Percentiles rank a stretch among this genome's conserved stretches.
phyloP scores from a whole-genome alignment of 2,329 filamentous ascomycete genomes.

The Eurotiales sp. region DNA sequence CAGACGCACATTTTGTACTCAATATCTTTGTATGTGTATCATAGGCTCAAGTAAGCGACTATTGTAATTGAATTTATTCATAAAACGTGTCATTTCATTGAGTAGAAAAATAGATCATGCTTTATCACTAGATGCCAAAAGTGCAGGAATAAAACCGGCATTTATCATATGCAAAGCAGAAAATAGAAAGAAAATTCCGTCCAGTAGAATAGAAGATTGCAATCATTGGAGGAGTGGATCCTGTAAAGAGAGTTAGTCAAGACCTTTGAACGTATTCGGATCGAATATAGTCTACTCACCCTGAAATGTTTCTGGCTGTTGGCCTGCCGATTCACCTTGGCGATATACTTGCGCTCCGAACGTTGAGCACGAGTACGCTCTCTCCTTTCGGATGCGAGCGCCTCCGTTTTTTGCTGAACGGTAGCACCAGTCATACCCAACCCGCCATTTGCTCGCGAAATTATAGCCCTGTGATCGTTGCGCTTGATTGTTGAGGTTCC shows the following conservation, averaged over 20 bases:
- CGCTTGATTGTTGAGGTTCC: constrained; percentile 43
- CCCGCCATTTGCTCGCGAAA: constrained; percentile 68
- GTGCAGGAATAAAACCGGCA: background rate
- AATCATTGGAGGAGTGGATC: constrained; percentile 53
- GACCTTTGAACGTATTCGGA: background rate
- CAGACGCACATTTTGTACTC: too few species aligned
- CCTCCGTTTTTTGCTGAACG: constrained; percentile 68
- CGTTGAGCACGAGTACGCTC: constrained; percentile 63
- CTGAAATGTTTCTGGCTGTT: constrained; percentile 78
- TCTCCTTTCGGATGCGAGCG: constrained; percentile 64
- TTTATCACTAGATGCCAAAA: background rate
- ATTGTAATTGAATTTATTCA: too few species aligned
- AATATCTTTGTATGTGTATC: too few species aligned
- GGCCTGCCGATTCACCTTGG: constrained; percentile 65
- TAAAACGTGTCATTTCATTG: background rate
- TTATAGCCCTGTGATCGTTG: constrained; percentile 51
- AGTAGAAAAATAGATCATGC: background rate
- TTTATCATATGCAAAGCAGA: constrained; percentile 5
- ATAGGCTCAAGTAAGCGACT: too few species aligned
- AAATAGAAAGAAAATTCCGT: background rate
- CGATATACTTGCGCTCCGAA: constrained; percentile 61
- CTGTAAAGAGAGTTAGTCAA: constrained; percentile 21
- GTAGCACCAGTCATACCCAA: constrained; percentile 73
- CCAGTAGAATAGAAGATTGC: background rate
- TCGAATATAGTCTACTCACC: constrained; percentile 45